A percentile compares a stretch with the other conserved stretches of the same genome.
Conservation (phyloP, 495 filamentous ascomycete genomes). For the Bryoglossum gracile region DNA sequence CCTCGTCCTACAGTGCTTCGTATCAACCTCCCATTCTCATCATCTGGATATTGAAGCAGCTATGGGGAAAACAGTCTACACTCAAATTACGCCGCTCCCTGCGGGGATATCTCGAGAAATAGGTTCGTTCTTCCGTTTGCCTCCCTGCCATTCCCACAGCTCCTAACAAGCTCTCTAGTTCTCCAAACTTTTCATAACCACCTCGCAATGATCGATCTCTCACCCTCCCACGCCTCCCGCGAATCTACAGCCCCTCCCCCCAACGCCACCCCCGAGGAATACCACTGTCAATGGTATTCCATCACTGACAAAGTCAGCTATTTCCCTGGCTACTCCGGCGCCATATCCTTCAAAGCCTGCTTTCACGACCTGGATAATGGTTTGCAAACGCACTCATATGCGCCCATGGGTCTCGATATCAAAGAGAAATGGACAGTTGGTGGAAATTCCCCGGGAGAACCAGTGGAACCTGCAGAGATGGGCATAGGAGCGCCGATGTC, state of each 20-base stretch:
- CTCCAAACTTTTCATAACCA: constrained; percentile 66
- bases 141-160: not conserved
- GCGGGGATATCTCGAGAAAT: constrained; percentile 53
- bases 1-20: not conserved
- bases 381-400: constrained; percentile 68
- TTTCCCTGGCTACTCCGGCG: constrained; percentile 58
- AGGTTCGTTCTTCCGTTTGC: too few relatives aligned
- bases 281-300: constrained; percentile 62
- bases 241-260: constrained; percentile 51
- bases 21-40: not conserved
- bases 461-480: constrained; percentile 47
- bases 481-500: constrained; percentile 52
- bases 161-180: not conserved
- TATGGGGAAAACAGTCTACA: not conserved
- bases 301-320: constrained; percentile 69
- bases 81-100: constrained; percentile 63
- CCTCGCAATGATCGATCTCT: constrained; percentile 71
- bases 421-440: constrained; percentile 58
- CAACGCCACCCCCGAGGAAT: constrained; percentile 58
- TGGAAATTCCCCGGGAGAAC: constrained; percentile 57
- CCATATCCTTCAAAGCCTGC: constrained; percentile 65
- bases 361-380: constrained; percentile 64
- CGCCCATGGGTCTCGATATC: constrained; percentile 62
- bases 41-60: not conserved
- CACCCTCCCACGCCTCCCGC: constrained; percentile 65